phyloP scores from a whole-genome alignment of 163 green algal genomes.

The Picocystis sp. region DNA sequence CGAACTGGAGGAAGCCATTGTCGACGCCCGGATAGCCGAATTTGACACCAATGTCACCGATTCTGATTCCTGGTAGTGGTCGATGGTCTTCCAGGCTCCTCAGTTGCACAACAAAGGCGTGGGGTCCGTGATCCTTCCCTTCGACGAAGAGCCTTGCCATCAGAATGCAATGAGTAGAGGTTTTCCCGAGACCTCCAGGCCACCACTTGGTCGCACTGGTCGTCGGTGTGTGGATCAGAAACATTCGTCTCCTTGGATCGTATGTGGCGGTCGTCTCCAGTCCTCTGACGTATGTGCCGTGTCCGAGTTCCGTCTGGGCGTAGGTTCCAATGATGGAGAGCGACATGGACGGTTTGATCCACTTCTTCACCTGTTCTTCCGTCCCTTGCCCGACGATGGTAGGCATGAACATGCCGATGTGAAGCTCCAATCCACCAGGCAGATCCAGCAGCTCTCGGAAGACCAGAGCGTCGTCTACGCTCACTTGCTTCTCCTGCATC shows the following conservation, averaged over 20 bases:
- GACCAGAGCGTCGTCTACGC: conserved; percentile 51
- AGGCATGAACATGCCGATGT: conserved; percentile 91
- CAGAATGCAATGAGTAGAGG: conserved; percentile 65
- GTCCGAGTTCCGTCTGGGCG: conserved; percentile 78
- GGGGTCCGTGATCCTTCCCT: conserved; percentile 59
- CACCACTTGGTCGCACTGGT: conserved; percentile 87
- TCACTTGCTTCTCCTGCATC: conserved; percentile 46
- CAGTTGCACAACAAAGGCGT: conserved; percentile 72
- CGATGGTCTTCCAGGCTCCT: conserved; percentile 52
- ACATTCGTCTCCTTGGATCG: conserved; percentile 48
- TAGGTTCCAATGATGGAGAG: conserved; percentile 68
- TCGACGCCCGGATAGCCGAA: conserved; percentile 73
- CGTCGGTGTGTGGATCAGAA: conserved; percentile 80
- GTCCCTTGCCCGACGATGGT: conserved; percentile 63
- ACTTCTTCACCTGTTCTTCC: conserved; percentile 64
- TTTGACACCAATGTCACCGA: conserved; percentile 89
- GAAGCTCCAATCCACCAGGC: conserved; percentile 71
- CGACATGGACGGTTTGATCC: conserved; percentile 43
- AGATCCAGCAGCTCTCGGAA: conserved; percentile 55
- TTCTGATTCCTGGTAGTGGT: conserved; percentile 59
- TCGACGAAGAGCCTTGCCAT: conserved; percentile 69
- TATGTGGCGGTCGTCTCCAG: conserved; percentile 87
- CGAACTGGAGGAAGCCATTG: conserved; percentile 74
- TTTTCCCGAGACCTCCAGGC: conserved; percentile 87
- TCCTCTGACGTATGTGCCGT: conserved; percentile 87